Evolutionary conservation across 768 basidiomycete species (phyloP).

Genomic region (Suillus plorans): DNA sequence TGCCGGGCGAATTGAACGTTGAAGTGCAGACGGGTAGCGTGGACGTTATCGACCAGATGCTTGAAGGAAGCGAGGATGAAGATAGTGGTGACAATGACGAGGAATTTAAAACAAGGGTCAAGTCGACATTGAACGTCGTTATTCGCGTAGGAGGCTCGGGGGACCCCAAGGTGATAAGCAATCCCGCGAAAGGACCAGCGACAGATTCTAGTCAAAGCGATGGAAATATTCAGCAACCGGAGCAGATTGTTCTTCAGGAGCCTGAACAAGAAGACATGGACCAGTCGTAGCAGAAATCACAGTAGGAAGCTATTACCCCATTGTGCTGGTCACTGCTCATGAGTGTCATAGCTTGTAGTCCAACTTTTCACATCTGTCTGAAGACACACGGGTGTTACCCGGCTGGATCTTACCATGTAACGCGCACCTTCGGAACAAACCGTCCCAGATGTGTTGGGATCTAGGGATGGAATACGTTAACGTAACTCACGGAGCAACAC

Average conservation of each 20-base stretch:
- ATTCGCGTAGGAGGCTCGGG: slow-evolving; percentile 66
- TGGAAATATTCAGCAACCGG: slow-evolving; percentile 11
- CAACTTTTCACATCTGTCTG: not conserved
- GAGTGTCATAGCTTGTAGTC: not conserved
- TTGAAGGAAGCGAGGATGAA: slow-evolving; percentile 74
- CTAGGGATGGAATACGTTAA: not conserved
- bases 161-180: slow-evolving; percentile 25
- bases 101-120: slow-evolving; percentile 57
- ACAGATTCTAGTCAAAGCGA: slow-evolving; percentile 9
- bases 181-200: slow-evolving; percentile 6
- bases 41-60: slow-evolving; percentile 75
- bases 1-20: slow-evolving; percentile 68
- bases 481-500: not conserved
- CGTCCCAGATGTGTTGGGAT: not conserved
- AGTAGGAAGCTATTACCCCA: not conserved
- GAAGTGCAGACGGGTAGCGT: slow-evolving; percentile 69
- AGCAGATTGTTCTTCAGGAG: slow-evolving; percentile 39
- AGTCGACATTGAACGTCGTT: slow-evolving; percentile 63
- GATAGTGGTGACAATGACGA: slow-evolving; percentile 60
- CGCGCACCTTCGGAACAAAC: not conserved
- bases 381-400: not conserved
- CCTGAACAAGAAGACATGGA: slow-evolving; percentile 46
- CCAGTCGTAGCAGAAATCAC: slow-evolving; percentile 11
- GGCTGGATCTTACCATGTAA: not conserved
- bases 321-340: not conserved